Base-by-base conservation (phyloP, 2,329 filamentous ascomycete species). In the Rhynchosporium secalis region DNA sequence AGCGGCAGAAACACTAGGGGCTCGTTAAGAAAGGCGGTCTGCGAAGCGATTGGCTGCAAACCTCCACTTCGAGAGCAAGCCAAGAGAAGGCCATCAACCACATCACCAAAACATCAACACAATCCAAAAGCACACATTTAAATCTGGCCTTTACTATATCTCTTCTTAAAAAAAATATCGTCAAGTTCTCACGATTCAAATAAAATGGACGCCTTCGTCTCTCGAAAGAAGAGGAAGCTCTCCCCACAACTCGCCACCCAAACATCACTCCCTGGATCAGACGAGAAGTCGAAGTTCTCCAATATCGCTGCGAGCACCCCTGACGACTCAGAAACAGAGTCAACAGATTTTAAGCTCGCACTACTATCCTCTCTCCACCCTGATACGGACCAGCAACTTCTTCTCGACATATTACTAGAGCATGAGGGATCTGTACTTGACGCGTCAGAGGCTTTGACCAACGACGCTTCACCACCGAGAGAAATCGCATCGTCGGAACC, bases 281-380 rank as follows among this genome's bases (percentile, higher is more conserved):
- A 29, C 58, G 71, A 71, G 41, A 71, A 73, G 4, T 74, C 33
- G 33, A 36, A 10, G 33, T 5, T 36, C 6, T 36, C 76, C 20
- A 43, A 48, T 10, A 56, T 68, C 6, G 66, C 41, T 58, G 60
- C 40, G 4, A n/a, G 40, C 13, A 46, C 60, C 15, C 48, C 61
- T 7, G 72, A 75, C 15, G 86, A 92, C 13, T 72, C 75, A 15
- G 86, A 92, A 15, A 29, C 33, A 15, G 90, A 96, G 52, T 87
- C 90, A 1, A 99, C 95, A 0, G 95, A 98, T 66, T 80, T 96
- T 70, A 98, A 97, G 72, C 78, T 99, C 13, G 92, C 92, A 1
- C 79, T 96, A 1, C 78, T 99, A 3, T 84, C 88, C 2, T 98
- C 95, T 0, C 77, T 97, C 0, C 83, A 92, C 67, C 86, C 90